Percentiles rank a stretch among this genome's conserved stretches.
phyloP scores from a whole-genome alignment of 345 rosid species.

The Camelina sativa region DNA sequence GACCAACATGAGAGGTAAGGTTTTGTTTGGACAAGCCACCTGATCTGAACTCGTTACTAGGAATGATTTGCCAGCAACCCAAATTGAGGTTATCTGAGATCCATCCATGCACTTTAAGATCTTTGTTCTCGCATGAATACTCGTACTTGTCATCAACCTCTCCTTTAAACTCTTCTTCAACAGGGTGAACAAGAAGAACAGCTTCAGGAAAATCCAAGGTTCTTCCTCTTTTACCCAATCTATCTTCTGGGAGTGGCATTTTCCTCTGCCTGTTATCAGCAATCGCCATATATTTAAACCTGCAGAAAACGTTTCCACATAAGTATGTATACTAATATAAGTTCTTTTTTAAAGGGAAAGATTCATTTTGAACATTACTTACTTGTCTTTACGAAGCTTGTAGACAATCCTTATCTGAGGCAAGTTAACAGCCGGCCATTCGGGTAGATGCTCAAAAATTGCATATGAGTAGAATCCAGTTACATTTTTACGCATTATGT shows the following conservation, averaged over 20 bases:
- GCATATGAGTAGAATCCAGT: slow-evolving; percentile 85
- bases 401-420: slow-evolving; percentile 83
- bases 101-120: slow-evolving; percentile 87
- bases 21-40: slow-evolving; percentile 71
- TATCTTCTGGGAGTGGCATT: slow-evolving; percentile 89
- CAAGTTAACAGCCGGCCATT: slow-evolving; percentile 84
- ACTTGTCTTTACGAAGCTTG: slow-evolving; percentile 84
- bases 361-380: slow-evolving; percentile 1
- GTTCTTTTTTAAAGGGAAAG: neutral
- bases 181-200: slow-evolving; percentile 70
- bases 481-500: slow-evolving; percentile 64
- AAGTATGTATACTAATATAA: slow-evolving; percentile 10
- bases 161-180: slow-evolving; percentile 80
- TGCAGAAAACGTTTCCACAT: slow-evolving; percentile 3
- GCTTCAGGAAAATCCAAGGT: slow-evolving; percentile 78
- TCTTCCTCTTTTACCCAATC: slow-evolving; percentile 60
- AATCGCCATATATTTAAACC: slow-evolving; percentile 80
- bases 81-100: slow-evolving; percentile 50
- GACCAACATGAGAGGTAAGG: slow-evolving; percentile 74
- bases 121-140: slow-evolving; percentile 80
- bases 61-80: slow-evolving; percentile 87
- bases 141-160: slow-evolving; percentile 97
- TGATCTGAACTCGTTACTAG: slow-evolving; percentile 70
- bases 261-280: slow-evolving; percentile 72
- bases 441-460: slow-evolving; percentile 68